phyloP scores from a whole-genome alignment of 2,329 filamentous ascomycete species.

The Penicillium sp. region DNA sequence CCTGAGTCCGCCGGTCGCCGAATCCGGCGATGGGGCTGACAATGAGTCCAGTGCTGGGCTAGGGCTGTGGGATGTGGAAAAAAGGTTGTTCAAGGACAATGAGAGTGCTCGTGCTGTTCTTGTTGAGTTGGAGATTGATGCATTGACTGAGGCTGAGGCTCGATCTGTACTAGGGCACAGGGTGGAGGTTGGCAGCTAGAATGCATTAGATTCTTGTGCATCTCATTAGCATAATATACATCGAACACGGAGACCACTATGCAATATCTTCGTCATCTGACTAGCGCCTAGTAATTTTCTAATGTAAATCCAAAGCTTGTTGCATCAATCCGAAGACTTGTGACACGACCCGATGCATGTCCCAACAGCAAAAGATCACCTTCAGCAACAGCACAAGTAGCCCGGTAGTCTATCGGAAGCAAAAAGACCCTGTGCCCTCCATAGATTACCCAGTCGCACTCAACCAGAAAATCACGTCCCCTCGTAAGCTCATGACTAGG shows the following conservation, averaged over 20 bases:
- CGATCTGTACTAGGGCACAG: constrained; percentile 47
- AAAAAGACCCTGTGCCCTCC: background rate
- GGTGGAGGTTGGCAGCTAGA: constrained; percentile 37
- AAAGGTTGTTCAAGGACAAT: constrained; percentile 49
- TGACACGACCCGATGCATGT: background rate
- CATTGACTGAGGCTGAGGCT: constrained; percentile 47
- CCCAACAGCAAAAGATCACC: background rate
- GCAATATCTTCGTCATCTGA: background rate
- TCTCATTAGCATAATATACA: background rate
- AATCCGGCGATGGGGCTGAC: constrained; percentile 6
- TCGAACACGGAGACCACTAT: background rate
- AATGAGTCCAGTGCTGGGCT: constrained; percentile 11
- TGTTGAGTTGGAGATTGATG: constrained; percentile 44
- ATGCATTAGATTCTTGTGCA: background rate
- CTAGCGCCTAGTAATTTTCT: background rate
- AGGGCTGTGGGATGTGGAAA: constrained; percentile 49
- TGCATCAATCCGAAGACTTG: background rate
- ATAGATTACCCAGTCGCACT: background rate
- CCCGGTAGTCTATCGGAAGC: background rate
- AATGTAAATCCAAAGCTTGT: background rate
- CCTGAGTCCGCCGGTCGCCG: constrained; percentile 23
- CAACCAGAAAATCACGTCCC: background rate
- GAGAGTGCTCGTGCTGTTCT: constrained; percentile 48
- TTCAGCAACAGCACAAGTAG: background rate
- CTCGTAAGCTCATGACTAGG: background rate